These are phyloP conservation scores for Penicillium rolfsii DNA, from an alignment of 2,329 filamentous ascomycete species.

Conservation along the genomic window DNA sequence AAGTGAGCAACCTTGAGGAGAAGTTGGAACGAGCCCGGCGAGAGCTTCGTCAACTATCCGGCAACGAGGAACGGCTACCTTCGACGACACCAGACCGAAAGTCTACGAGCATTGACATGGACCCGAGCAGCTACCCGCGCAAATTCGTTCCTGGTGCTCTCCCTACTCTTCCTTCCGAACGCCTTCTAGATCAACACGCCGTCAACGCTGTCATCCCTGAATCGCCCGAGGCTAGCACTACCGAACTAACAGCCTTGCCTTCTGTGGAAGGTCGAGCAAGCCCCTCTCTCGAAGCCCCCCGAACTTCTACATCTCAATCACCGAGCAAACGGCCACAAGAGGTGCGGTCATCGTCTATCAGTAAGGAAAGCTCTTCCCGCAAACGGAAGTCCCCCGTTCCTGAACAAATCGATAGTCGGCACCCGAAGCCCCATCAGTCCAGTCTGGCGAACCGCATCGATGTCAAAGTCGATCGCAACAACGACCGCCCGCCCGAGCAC, in stretches of 20 bases:
- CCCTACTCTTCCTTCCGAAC: conserved; percentile 51
- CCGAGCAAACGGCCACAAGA: conserved; percentile 22
- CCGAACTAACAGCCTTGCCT: conserved; percentile 21
- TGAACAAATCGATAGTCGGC: conserved; percentile 33
- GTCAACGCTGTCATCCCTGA: conserved; percentile 25
- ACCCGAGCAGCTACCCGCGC: conserved; percentile 32
- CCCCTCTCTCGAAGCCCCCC: conserved; percentile 17
- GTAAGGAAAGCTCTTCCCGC: conserved; percentile 38
- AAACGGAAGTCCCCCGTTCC: conserved; percentile 43
- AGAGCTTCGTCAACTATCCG: conserved; percentile 56
- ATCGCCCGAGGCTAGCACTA: conserved; percentile 14
- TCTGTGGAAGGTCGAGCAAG: conserved; percentile 19
- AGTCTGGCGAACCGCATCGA: conserved; percentile 21
- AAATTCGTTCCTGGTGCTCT: conserved; percentile 50
- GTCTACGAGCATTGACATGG: conserved; percentile 30
- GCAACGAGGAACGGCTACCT: conserved; percentile 37
- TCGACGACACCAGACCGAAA: conserved; percentile 19
- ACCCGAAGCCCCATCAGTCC: conserved; percentile 19
- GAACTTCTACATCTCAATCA: conserved; percentile 17
- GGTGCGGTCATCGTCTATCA: conserved; percentile 25
- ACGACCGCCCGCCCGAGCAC: conserved; percentile 13
- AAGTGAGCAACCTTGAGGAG: conserved; percentile 63
- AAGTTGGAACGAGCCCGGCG: conserved; percentile 60
- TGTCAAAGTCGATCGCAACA: conserved; percentile 13
- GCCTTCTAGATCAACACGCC: conserved; percentile 44